phyloP scores from a whole-genome alignment of 2,329 filamentous ascomycete species.

The Juglanconis juglandina region DNA sequence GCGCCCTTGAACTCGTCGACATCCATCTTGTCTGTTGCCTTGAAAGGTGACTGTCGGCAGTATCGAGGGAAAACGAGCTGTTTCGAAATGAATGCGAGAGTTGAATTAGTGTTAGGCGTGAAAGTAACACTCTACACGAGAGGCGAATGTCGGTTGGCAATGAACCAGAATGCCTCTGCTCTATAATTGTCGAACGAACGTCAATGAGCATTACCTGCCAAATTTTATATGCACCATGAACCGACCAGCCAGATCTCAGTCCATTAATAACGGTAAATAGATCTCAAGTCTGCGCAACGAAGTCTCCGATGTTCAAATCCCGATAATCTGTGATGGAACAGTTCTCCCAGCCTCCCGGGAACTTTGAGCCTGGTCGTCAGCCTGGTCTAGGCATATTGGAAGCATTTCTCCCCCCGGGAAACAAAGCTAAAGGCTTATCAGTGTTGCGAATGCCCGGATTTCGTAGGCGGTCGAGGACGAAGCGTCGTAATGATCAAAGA shows the following conservation, averaged over 20 bases:
- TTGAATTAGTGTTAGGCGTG: too few relatives aligned
- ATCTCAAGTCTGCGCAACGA: too few relatives aligned
- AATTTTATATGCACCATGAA: background rate
- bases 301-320: too few relatives aligned
- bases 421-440: background rate
- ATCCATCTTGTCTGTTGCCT: constrained; percentile 56
- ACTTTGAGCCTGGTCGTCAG: background rate
- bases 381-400: background rate
- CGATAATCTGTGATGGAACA: background rate
- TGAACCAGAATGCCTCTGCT: too few relatives aligned
- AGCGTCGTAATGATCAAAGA: background rate
- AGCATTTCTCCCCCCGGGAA: background rate
- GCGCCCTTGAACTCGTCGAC: constrained; percentile 72
- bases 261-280: background rate
- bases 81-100: too few relatives aligned
- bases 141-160: too few relatives aligned
- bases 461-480: background rate
- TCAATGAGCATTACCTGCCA: background rate
- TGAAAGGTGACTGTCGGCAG: background rate
- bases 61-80: background rate
- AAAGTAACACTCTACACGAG: too few relatives aligned
- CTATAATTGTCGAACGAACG: background rate
- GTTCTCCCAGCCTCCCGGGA: background rate
- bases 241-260: background rate
- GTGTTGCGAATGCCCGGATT: background rate